Percentiles rank a stretch among this genome's conserved stretches.
These are phyloP conservation scores for Brassica hybrid DNA, from an alignment of 441 rosid species.

Conservation along the genomic window DNA sequence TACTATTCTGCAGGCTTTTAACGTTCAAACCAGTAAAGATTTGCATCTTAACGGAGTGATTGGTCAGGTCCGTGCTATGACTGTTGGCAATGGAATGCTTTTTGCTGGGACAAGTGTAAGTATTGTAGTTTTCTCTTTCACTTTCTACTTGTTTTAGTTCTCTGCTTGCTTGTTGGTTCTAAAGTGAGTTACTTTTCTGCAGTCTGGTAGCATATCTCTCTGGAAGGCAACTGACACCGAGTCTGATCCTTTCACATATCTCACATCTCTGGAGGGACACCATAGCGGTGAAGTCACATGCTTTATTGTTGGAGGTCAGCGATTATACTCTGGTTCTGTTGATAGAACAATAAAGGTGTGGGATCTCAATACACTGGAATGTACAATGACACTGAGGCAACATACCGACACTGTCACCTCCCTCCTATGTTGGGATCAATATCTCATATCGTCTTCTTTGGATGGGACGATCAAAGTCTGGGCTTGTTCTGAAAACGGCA, in stretches of 20 bases:
- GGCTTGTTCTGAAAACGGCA: conserved; percentile 39
- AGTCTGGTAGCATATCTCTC: conserved; percentile 51
- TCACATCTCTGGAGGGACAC: conserved; percentile 42
- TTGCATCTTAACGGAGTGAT: conserved; percentile 39
- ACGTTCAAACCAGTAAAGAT: conserved; percentile 44
- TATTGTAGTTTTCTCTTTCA: not conserved
- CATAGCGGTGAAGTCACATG: conserved; percentile 42
- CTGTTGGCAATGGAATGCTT: conserved; percentile 45
- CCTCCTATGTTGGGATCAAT: conserved; percentile 53
- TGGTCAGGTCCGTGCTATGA: conserved; percentile 50
- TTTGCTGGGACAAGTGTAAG: conserved; percentile 61
- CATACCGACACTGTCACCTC: conserved; percentile 48
- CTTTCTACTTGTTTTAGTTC: not conserved
- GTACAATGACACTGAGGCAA: conserved; percentile 39
- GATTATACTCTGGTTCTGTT: conserved; percentile 51
- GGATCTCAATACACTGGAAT: conserved; percentile 47
- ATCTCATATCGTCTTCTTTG: conserved; percentile 48
- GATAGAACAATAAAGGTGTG: conserved; percentile 51
- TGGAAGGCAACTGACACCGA: conserved; percentile 46
- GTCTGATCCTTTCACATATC: conserved; percentile 39
- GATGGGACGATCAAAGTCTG: conserved; percentile 52
- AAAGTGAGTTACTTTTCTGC: not conserved
- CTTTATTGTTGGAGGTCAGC: conserved; percentile 41
- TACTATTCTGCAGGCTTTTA: conserved; percentile 47
- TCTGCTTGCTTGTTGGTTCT: not conserved